These are phyloP conservation scores for Xylaria sp. DNA, from an alignment of 2,329 filamentous ascomycete genomes.

Conservation along the genomic window DNA sequence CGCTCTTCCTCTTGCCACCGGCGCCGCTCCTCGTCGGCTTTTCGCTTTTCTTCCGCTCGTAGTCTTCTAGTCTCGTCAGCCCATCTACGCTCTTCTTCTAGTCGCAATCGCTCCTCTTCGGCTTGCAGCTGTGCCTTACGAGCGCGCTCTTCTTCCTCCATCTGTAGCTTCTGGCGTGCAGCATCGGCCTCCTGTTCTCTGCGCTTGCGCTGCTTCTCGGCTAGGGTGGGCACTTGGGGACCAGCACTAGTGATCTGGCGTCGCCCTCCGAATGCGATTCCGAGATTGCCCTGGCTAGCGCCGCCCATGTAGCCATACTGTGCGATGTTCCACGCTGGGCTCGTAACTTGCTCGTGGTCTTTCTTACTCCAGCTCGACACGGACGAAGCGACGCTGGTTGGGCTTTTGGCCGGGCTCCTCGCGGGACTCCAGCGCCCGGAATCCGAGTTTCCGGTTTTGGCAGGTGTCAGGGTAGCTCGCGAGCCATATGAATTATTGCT, in stretches of 20 bases:
- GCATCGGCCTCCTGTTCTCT: constrained; percentile 61
- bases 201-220: constrained; percentile 77
- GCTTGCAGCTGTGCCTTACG: constrained; percentile 51
- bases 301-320: constrained; percentile 99
- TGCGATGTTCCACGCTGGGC: constrained; percentile 96
- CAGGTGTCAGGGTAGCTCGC: constrained; percentile 46
- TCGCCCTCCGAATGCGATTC: constrained; percentile 87
- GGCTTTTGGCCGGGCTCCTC: constrained; percentile 55
- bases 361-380: constrained; percentile 91
- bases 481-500: constrained; percentile 60
- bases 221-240: constrained; percentile 77
- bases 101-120: constrained; percentile 64
- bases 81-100: constrained; percentile 69
- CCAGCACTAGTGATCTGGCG: constrained; percentile 87
- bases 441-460: constrained; percentile 56
- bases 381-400: constrained; percentile 49
- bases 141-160: constrained; percentile 55
- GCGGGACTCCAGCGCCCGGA: constrained; percentile 65
- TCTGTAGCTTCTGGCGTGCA: constrained; percentile 58
- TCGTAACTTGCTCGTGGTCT: constrained; percentile 76
- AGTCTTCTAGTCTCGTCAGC: constrained; percentile 64
- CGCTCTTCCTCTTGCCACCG: constrained; percentile 77
- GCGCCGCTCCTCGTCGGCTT: constrained; percentile 68
- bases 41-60: constrained; percentile 63
- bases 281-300: constrained; percentile 92